Percentiles rank a stretch among this genome's conserved stretches.
These are phyloP conservation scores for Candida khao-thaluensis DNA, from an alignment of 805 yeast genomes.

Conservation along the genomic window DNA sequence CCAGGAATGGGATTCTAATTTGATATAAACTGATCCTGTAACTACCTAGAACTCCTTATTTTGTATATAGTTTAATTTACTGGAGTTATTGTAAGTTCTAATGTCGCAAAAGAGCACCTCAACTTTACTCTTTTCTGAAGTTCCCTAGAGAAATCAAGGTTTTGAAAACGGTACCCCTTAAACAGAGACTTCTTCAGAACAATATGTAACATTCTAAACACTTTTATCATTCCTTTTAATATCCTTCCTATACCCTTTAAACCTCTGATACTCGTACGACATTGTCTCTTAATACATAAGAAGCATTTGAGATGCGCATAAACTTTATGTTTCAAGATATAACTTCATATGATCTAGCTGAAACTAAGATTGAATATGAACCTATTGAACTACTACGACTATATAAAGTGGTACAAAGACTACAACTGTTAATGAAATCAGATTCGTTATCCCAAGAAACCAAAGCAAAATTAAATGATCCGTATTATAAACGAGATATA, in stretches of 20 bases:
- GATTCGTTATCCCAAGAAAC: background rate
- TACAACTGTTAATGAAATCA: background rate
- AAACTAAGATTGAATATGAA: background rate
- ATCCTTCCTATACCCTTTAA: too few relatives aligned
- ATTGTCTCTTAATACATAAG: too few relatives aligned
- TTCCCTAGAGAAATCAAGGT: too few relatives aligned
- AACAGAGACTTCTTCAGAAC: too few relatives aligned
- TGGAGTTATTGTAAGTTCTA: constrained; percentile 3
- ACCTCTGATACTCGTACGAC: too few relatives aligned
- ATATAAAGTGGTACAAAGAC: constrained; percentile 1
- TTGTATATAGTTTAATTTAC: constrained; percentile 11
- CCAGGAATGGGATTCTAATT: constrained; percentile 19
- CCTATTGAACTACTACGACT: constrained; percentile 8
- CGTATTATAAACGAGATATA: constrained; percentile 4
- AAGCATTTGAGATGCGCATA: too few relatives aligned
- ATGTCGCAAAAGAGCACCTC: too few relatives aligned
- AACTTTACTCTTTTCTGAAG: too few relatives aligned
- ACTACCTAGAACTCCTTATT: constrained; percentile 3
- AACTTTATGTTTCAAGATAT: constrained; percentile 8
- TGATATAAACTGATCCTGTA: constrained; percentile 6
- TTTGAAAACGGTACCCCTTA: too few relatives aligned
- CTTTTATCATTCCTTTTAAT: too few relatives aligned
- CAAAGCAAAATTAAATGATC: constrained; percentile 4
- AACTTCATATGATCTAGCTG: constrained; percentile 1
- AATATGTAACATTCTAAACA: too few relatives aligned